Percentiles rank a stretch among this genome's conserved stretches.
These are phyloP conservation scores for Ceratobasidium theobromae DNA, from an alignment of 1,284 basidiomycete species.

Conservation along the genomic window DNA sequence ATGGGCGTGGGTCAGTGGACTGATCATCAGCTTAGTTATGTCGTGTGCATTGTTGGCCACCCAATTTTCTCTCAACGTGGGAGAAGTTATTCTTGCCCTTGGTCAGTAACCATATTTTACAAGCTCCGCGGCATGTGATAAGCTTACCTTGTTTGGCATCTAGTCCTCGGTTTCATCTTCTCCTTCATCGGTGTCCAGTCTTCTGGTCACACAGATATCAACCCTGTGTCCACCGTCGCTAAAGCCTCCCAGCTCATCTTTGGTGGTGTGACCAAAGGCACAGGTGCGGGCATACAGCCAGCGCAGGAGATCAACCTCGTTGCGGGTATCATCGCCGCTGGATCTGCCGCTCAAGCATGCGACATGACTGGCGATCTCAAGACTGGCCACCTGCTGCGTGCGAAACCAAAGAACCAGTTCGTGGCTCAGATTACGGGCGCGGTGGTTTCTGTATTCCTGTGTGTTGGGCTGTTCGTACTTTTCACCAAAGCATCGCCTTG, in stretches of 20 bases:
- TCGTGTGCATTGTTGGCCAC: conserved; percentile 59
- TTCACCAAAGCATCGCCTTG: conserved; percentile 68
- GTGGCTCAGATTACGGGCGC: conserved; percentile 60
- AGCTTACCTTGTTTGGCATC: conserved; percentile 40
- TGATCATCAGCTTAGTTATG: conserved; percentile 54
- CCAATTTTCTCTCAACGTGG: conserved; percentile 59
- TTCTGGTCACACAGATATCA: conserved; percentile 59
- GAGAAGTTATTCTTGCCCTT: conserved; percentile 54
- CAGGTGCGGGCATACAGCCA: conserved; percentile 44
- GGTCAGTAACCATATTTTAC: not conserved
- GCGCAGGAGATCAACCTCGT: conserved; percentile 60
- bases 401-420: conserved; percentile 67
- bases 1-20: conserved; percentile 57
- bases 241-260: conserved; percentile 62
- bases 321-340: conserved; percentile 60
- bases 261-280: conserved; percentile 58
- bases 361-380: conserved; percentile 77
- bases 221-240: conserved; percentile 47
- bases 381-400: conserved; percentile 67
- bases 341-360: conserved; percentile 59
- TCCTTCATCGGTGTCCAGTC: conserved; percentile 69
- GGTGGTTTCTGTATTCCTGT: conserved; percentile 60
- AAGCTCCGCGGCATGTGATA: conserved; percentile 37
- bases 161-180: conserved; percentile 63
- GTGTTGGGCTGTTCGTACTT: conserved; percentile 59